A percentile compares a stretch with the other conserved stretches of the same genome.
phyloP scores from a whole-genome alignment of 345 rosid genomes.

The Syzygium grande region DNA sequence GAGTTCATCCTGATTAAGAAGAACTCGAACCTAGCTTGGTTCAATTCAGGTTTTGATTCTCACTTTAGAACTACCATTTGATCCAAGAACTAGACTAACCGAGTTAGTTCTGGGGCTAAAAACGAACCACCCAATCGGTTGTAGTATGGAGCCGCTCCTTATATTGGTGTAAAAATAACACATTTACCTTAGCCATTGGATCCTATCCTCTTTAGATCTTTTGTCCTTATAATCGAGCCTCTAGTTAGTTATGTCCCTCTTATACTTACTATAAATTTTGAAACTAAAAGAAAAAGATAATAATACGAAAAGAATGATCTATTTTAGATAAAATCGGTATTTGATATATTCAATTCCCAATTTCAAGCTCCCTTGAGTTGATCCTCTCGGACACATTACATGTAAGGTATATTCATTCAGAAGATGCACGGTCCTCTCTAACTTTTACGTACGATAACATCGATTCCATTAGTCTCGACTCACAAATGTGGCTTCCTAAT shows the following conservation, averaged over 20 bases:
- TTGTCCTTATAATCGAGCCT: neutral
- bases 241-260: neutral
- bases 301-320: neutral
- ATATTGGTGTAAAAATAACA: neutral
- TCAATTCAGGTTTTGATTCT: neutral
- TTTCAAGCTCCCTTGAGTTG: neutral
- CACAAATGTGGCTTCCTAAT: neutral
- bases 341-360: neutral
- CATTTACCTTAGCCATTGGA: neutral
- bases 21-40: neutral
- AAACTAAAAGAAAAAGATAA: neutral
- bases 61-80: neutral
- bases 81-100: neutral
- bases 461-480: neutral
- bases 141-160: neutral
- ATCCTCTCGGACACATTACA: fast-evolving
- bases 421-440: neutral
- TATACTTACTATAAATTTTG: neutral
- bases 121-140: neutral
- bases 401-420: neutral
- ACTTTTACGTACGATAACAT: neutral
- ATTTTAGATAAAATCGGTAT: neutral
- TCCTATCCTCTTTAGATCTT: neutral
- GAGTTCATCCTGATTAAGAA: neutral
- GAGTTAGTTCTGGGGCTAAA: neutral